A percentile compares a stretch with the other conserved stretches of the same genome.
These are phyloP conservation scores for Phytopythium sindhum DNA, from an alignment of 352 stramenopile genomes.

Conservation along the genomic window DNA sequence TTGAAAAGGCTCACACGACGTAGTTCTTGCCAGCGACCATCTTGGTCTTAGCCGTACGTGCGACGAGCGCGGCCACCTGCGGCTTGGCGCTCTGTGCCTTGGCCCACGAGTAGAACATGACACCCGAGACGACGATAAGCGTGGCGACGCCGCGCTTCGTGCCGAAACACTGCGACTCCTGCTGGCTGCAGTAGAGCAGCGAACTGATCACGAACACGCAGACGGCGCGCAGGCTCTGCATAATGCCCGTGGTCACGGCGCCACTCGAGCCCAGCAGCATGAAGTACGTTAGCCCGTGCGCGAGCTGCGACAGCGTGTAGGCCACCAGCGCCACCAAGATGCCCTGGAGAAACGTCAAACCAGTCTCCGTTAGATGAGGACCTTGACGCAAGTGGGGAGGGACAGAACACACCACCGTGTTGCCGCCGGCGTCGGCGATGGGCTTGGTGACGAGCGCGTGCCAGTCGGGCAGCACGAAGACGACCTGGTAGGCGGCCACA, in stretches of 20 bases:
- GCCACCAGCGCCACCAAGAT: conserved; percentile 61
- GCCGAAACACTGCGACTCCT: conserved; percentile 87
- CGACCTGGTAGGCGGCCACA: conserved; percentile 74
- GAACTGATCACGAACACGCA: conserved; percentile 85
- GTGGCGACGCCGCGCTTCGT: conserved; percentile 78
- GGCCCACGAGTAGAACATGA: conserved; percentile 86
- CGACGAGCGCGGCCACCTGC: conserved; percentile 13
- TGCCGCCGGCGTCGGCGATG: conserved; percentile 72
- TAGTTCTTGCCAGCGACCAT: conserved; percentile 71
- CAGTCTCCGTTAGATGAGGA: background rate
- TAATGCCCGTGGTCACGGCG: conserved; percentile 82
- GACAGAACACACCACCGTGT: conserved; percentile 26
- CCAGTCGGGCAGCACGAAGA: conserved; percentile 80
- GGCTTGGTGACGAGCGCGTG: conserved; percentile 70
- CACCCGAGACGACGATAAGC: conserved; percentile 72
- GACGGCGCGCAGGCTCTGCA: conserved; percentile 85
- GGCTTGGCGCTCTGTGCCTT: conserved; percentile 57
- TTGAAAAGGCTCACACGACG: conserved; percentile 35
- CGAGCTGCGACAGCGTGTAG: conserved; percentile 80
- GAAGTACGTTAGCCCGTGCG: conserved; percentile 84
- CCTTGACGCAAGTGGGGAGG: no score
- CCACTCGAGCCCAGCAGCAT: conserved; percentile 77
- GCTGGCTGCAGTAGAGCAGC: conserved; percentile 76
- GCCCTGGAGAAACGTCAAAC: conserved; percentile 11
- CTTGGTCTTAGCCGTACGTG: conserved; percentile 26